Percentiles rank a stretch among this genome's conserved stretches.
These are phyloP conservation scores for Vanrija sp. DNA, from an alignment of 1,284 basidiomycete genomes.

Conservation along the genomic window DNA sequence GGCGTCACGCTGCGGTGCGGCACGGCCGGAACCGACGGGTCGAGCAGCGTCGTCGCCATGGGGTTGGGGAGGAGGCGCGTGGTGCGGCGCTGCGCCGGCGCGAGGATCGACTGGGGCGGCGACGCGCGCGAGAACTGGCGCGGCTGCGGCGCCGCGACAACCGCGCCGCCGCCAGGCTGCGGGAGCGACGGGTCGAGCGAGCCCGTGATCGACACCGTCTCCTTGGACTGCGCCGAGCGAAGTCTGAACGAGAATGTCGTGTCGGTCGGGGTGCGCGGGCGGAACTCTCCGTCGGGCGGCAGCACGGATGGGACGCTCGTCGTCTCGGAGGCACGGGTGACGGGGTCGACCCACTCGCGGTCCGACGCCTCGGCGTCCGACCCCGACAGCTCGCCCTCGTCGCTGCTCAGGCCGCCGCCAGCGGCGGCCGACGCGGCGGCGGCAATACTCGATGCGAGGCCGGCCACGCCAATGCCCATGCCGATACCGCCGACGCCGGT, in stretches of 20 bases:
- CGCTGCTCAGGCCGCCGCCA: slow-evolving; percentile 2
- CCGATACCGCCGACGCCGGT: too few relatives aligned
- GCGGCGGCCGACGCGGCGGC: neutral
- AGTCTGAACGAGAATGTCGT: slow-evolving; percentile 31
- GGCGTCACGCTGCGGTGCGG: slow-evolving; percentile 33
- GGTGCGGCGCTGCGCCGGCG: slow-evolving; percentile 9
- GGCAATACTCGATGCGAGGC: neutral
- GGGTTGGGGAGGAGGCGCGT: slow-evolving; percentile 40
- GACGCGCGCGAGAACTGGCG: slow-evolving; percentile 12
- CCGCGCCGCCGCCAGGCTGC: neutral
- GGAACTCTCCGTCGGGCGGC: slow-evolving; percentile 25
- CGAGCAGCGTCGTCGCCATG: slow-evolving; percentile 39
- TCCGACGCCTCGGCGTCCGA: slow-evolving; percentile 17
- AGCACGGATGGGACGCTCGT: slow-evolving; percentile 10
- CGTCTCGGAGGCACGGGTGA: slow-evolving; percentile 34
- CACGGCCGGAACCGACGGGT: slow-evolving; percentile 45
- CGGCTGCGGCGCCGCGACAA: slow-evolving; percentile 15
- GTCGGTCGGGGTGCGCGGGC: slow-evolving; percentile 13
- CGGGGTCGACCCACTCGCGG: slow-evolving; percentile 42
- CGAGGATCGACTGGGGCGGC: slow-evolving; percentile 4
- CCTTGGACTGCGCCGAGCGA: slow-evolving; percentile 28
- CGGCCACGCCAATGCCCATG: neutral
- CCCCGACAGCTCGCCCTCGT: slow-evolving; percentile 10
- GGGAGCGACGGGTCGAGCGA: slow-evolving; percentile 2
- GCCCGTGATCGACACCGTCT: slow-evolving; percentile 9